These are phyloP conservation scores for Stentor roeselii DNA, from an alignment of 73 alveolate genomes.

Conservation along the genomic window DNA sequence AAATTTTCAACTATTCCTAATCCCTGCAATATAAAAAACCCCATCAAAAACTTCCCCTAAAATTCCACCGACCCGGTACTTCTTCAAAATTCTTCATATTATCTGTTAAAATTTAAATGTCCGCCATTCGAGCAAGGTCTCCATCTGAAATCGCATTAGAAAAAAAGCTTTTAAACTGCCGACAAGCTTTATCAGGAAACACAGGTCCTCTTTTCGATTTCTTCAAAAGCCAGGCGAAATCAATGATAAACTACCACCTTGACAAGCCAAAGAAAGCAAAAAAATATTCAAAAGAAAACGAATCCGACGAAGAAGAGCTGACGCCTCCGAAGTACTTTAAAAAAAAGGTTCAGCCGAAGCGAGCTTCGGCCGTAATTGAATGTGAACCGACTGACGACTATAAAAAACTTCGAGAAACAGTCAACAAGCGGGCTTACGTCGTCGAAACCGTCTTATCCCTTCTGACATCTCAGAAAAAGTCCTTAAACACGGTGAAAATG, in stretches of 20 bases:
- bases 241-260: not conserved
- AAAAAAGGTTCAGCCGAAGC: not conserved
- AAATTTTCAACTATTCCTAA: no score
- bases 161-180: conserved; percentile 2
- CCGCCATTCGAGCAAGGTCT: conserved; percentile 8
- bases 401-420: not conserved
- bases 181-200: not conserved
- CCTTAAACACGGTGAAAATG: conserved; percentile 4
- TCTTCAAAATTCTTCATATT: not conserved
- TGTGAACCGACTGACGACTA: not conserved
- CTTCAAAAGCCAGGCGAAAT: not conserved
- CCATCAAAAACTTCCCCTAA: no score
- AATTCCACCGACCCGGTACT: not conserved
- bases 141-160: conserved; percentile 4
- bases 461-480: not conserved
- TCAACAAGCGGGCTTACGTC: conserved; percentile 9
- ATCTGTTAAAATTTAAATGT: not conserved
- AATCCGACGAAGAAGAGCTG: not conserved
- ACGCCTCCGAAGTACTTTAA: not conserved
- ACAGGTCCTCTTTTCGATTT: conserved; percentile 6
- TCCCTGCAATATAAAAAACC: no score
- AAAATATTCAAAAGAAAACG: not conserved
- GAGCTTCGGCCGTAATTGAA: not conserved
- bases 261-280: conserved; percentile 6
- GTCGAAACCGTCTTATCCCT: not conserved